Base-by-base conservation (phyloP, 1,284 basidiomycete genomes). In the Tilletia caries region DNA sequence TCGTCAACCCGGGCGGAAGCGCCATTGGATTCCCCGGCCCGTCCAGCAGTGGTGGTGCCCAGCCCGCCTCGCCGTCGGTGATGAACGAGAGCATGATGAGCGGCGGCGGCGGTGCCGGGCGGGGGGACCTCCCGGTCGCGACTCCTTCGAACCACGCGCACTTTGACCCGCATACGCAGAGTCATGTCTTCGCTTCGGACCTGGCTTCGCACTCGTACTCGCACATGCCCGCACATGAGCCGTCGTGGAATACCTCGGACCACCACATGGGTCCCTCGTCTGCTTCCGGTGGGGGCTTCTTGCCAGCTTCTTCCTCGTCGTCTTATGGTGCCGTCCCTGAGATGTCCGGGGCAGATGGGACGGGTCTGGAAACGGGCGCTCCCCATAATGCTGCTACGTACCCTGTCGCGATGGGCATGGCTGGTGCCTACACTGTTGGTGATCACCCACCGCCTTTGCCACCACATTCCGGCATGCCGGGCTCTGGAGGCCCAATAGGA, bases 1-100 rank as follows among this genome's bases (percentile, higher is more conserved):
- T 78, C 1, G 73, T 79, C 29, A 77, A 79, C 67, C 76, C 75
- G 27, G 74, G 77, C 46, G 73, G 76, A 27, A 67, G 73, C 37
- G 67, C 71, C 72, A 44, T 70, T 71, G 37, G 37, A 70, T 70
- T 58, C 62, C 70, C 58, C 58, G 58, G 58, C 15, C 29, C 58
- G 10, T 62, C 29, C 20, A 33, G 27, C 58, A 62, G n/a, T n/a
- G n/a, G n/a, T n/a, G n/a, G n/a, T 20, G 15, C 32, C 54, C 54
- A n/a, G n/a, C 15, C 25, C 12, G 33, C 58, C 58, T 62, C 58
- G 58, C 58, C 58, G 10, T 62, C 58, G 10, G 33, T 10, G 10
- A 29, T 10, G 10, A 29, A 62, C 58, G 58, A 37, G 20, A 62
- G 58, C 58, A 29, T 62, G 3, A 33, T 62, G 18, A 62, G 58